Evolutionary conservation across 73 alveolate genomes (phyloP), one percentile per base, ranked within the genome.

Genomic region (Paramecium bursaria): DNA sequence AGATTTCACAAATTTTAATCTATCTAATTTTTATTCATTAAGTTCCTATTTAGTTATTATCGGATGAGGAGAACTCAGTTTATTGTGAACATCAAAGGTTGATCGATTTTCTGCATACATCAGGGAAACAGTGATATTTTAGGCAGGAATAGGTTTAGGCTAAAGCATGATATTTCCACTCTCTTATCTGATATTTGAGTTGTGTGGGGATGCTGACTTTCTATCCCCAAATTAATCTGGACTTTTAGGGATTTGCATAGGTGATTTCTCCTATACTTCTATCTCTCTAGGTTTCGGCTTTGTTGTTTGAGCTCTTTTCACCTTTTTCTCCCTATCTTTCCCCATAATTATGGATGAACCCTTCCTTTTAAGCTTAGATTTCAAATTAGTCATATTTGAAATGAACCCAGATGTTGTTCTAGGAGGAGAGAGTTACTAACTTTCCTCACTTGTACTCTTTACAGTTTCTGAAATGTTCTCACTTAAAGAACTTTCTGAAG

Each of bases 401-500:
- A 11, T 39, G 5, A n/a, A n/a, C n/a, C n/a, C n/a, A n/a, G n/a
- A n/a, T n/a, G n/a, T n/a, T n/a, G n/a, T n/a, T n/a, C n/a, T n/a
- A n/a, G n/a, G n/a, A n/a, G n/a, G n/a, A n/a, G n/a, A n/a, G n/a
- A 30, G 26, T 27, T 27, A 30, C 17, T 23, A 14, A 57, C 76
- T 57, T 31, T 57, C 76, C 7, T 23, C 5, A 57, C 76, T 57
- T 11, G 76, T 75, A 33, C 89, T 79, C 30, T 25, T 53, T 53
- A 54, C 33, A 39, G 50, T 73, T 79, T 79, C 26, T 13, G 51
- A 50, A 15, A 67, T 30, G 13, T 73, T 57, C 39, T 79, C 89
- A 31, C 74, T 42, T 23, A 42, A 54, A 3, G 75, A 61, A 35
- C 85, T 54, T 42, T 79, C 89, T 22, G 85, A 53, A 25, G 85